Evolutionary conservation across 2,329 filamentous ascomycete species (phyloP).

Genomic region (Neocatenulostroma microsporum): DNA sequence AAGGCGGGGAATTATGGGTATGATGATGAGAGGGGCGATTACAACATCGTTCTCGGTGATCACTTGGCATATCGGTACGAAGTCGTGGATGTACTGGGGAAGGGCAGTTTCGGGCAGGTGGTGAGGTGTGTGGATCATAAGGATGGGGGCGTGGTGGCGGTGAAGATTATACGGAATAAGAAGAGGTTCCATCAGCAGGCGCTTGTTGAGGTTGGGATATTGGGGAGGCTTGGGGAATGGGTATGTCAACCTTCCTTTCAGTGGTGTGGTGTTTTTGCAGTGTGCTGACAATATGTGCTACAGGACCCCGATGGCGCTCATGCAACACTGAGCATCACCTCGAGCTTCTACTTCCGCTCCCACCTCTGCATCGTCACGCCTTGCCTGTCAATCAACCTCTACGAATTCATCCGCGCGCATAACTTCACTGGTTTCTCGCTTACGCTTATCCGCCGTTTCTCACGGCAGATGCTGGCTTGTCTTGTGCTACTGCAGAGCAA

Average conservation of each 20-base stretch:
- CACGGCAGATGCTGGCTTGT: constrained; percentile 90
- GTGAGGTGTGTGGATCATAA: constrained; percentile 99
- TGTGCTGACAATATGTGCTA: constrained; percentile 62
- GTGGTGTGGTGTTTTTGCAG: not conserved
- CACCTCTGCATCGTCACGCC: constrained; percentile 97
- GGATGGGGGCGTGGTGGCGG: constrained; percentile 95
- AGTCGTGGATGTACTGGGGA: constrained; percentile 91
- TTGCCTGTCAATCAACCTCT: constrained; percentile 90
- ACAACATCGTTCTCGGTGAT: constrained; percentile 98
- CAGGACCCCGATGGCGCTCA: constrained; percentile 99
- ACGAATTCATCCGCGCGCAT: constrained; percentile 99
- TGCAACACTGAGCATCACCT: constrained; percentile 85
- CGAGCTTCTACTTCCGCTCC: constrained; percentile 96
- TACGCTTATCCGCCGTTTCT: constrained; percentile 92
- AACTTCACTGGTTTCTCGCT: constrained; percentile 97
- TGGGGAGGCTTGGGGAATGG: constrained; percentile 72
- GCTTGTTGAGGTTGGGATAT: constrained; percentile 95
- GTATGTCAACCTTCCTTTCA: not conserved
- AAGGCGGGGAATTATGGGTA: constrained; percentile 91
- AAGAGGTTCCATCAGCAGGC: constrained; percentile 99
- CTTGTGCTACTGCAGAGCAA: constrained; percentile 91
- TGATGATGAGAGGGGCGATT: constrained; percentile 98
- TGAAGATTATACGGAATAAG: constrained; percentile 98
- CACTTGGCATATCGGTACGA: constrained; percentile 95
- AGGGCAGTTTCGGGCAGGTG: constrained; percentile 96